Evolutionary conservation across 257 asterid species (phyloP), one percentile per base, ranked within the genome.

Genomic region (Solanum chilense): DNA sequence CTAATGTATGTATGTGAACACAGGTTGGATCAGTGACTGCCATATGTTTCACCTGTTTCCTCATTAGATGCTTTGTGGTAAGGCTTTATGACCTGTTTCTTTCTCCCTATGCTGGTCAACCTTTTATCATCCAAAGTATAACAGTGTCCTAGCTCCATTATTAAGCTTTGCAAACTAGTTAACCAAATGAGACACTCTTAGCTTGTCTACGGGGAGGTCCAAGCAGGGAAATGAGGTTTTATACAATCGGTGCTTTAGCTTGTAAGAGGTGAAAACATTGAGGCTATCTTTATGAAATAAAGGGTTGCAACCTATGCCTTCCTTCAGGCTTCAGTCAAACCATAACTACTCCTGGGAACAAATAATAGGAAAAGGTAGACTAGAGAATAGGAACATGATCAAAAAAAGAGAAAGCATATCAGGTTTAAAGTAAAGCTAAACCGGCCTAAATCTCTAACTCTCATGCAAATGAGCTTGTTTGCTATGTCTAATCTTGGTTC

Each of bases 11-110:
- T 42, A 31, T 83, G 37, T 86, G 41, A 58, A 60, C 88, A 71
- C 96, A 96, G 99, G 99, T 96, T 85, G 98, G 99, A 91, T 96
- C 95, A 66, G 99, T 96, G 88, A 96, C 99, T 12, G 98, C 97
- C 47, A 94, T 95, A 91, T 96, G 98, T 91, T 96, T 95, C 92
- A 91, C 94, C 85, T 96, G 98, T 90, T 96, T 96, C 90, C 95
- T 96, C 73, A 89, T 96, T 88, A 90, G 99, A 86, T 94, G 98
- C 91, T 95, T 94, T 62, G 96, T 95, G 98, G 99, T 96, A 91
- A 91, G 98, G 73, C 73, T 85, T 85, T 47, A 45, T 66, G 68
- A 21, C 49, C 64, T 85, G 77, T 80, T 71, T n/a, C 29, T 7
- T 23, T 45, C 21, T 85, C 47, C 33, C 44, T 6, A 29, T 49